Evolutionary conservation across 2,329 filamentous ascomycete species (phyloP), one percentile per base, ranked within the genome.

Genomic region (Diplodia seriata): DNA sequence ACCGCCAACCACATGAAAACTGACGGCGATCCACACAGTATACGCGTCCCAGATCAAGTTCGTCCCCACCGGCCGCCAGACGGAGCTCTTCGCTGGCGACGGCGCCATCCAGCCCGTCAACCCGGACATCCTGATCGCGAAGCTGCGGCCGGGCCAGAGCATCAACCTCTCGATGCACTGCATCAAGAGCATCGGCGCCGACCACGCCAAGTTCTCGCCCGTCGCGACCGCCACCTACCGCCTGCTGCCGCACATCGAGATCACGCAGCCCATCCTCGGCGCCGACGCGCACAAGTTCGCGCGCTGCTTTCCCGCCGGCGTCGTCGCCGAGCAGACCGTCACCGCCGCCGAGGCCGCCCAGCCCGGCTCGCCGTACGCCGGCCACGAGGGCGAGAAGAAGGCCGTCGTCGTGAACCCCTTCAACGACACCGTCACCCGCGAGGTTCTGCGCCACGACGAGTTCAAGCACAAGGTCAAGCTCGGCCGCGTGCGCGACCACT

Each of bases 171-270:
- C 91, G 72, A 91, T 97, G 86, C 94, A 98, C 83, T 95, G 94
- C 82, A 89, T 97, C 82, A 97, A 97, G 82, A 95, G 96, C 69
- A 89, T 96, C 72, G 95, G 95, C 57, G 89, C 90, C 71, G 95
- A 99, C 80, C 95, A 99, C 79, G 91, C 95, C 73, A 99, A 99
- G 81, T 99, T 95, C 83, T 97, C 93, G 0, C 95, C 95, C 56
- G 95, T 98, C 43, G 94, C 94, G 3, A 97, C 95, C 1, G 95
- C 95, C 3, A 92, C 91, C 29, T 99, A 99, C 83, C 89, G 95
- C 61, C 86, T 99, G 23, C 83, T 99, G 76, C 95, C 95, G 8
- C 90, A 90, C 72, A 98, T 99, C 79, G 86, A 87, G 71, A 98
- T 99, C 76, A 83, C 86, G 54, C 83, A 86, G 73, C 95, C 95